Evolutionary conservation across 306 rosid species (phyloP).

Genomic region (Casuarina glauca): DNA sequence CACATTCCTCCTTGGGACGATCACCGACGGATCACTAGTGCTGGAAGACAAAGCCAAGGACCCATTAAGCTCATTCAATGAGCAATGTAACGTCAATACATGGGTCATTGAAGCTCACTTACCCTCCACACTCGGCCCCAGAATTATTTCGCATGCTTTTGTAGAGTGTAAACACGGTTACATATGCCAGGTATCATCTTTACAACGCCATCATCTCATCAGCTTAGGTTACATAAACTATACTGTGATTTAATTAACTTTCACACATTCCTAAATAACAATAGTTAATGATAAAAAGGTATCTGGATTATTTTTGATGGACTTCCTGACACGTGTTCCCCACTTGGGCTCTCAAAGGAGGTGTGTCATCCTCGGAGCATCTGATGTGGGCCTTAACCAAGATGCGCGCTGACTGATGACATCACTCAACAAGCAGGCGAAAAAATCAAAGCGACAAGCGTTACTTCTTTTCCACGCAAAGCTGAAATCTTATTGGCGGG

Average conservation of each 20-base stretch:
- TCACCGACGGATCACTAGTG: background rate
- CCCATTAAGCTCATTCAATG: background rate
- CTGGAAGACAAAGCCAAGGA: background rate
- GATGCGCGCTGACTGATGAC: background rate
- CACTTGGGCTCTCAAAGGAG: too few relatives aligned
- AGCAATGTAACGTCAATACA: background rate
- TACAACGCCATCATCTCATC: too few relatives aligned
- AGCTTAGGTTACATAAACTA: too few relatives aligned
- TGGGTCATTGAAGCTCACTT: background rate
- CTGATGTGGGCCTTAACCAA: too few relatives aligned
- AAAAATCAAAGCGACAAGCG: background rate
- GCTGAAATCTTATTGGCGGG: background rate
- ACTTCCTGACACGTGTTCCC: too few relatives aligned
- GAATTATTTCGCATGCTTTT: background rate
- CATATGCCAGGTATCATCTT: too few relatives aligned
- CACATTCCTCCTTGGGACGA: background rate
- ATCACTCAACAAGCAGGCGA: background rate
- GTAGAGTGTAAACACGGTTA: background rate
- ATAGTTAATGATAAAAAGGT: too few relatives aligned
- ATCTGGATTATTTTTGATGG: too few relatives aligned
- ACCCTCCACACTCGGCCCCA: background rate
- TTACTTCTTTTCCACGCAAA: conserved; percentile 3
- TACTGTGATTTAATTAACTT: too few relatives aligned
- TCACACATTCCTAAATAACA: too few relatives aligned
- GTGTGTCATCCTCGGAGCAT: too few relatives aligned